phyloP scores from a whole-genome alignment of 305 asterid species.

The Petunia hybrid region DNA sequence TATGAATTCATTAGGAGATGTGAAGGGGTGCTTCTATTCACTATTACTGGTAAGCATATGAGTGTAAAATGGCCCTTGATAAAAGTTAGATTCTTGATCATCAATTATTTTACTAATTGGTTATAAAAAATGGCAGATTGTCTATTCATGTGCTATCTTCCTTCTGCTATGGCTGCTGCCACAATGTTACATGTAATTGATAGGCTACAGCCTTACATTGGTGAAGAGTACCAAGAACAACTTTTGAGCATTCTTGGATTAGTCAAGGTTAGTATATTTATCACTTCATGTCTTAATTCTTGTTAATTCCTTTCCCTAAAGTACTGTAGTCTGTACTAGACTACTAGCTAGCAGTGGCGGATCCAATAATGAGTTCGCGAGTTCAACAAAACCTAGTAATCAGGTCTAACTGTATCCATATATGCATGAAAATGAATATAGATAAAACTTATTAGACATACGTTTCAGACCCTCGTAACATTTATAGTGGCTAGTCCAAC shows the following conservation, averaged over 20 bases:
- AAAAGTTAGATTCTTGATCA: neutral
- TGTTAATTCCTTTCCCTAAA: too few relatives aligned
- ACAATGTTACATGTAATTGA: slow-evolving; percentile 73
- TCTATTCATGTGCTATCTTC: slow-evolving; percentile 60
- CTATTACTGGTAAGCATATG: slow-evolving; percentile 52
- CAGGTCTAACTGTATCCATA: neutral
- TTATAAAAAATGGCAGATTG: slow-evolving; percentile 51
- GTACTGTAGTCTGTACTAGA: neutral
- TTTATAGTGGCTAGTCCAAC: too few relatives aligned
- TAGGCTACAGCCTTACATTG: slow-evolving; percentile 59
- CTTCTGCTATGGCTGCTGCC: slow-evolving; percentile 83
- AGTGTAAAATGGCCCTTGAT: neutral
- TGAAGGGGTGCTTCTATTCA: slow-evolving; percentile 57
- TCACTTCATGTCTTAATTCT: slow-evolving; percentile 24
- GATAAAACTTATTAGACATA: neutral
- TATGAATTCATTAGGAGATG: slow-evolving; percentile 61
- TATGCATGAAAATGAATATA: slow-evolving; percentile 38
- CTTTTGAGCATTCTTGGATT: slow-evolving; percentile 67
- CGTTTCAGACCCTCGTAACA: too few relatives aligned
- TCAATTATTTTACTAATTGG: neutral
- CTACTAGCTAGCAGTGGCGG: neutral
- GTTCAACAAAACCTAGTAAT: neutral
- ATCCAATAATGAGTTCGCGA: neutral
- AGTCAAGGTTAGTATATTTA: slow-evolving; percentile 54
- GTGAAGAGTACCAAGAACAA: slow-evolving; percentile 55